Percentiles rank a stretch among this genome's conserved stretches.
Evolutionary conservation across 495 filamentous ascomycete genomes (phyloP).

Genomic region (Penicillium silybi): DNA sequence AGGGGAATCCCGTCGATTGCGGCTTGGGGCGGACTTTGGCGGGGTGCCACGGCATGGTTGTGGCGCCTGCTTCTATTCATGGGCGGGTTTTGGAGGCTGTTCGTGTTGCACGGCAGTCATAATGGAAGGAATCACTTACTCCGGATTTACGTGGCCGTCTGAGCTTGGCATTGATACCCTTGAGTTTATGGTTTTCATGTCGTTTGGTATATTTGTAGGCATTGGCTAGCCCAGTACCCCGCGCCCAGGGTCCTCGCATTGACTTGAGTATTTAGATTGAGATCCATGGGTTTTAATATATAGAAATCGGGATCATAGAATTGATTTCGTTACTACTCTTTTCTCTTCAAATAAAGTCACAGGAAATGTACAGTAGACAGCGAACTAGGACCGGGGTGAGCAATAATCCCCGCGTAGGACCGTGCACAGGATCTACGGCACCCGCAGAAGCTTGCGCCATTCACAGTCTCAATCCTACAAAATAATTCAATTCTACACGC

Average conservation of each 20-base stretch:
- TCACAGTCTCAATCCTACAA: neutral
- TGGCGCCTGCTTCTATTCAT: constrained; percentile 41
- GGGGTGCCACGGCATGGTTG: constrained; percentile 41
- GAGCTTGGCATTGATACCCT: neutral
- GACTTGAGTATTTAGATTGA: neutral
- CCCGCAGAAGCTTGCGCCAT: neutral
- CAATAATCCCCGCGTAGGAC: neutral
- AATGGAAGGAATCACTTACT: neutral
- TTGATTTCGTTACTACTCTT: neutral
- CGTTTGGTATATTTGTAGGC: neutral
- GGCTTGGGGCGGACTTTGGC: constrained; percentile 37
- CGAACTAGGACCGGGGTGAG: neutral
- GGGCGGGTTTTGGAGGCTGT: constrained; percentile 36
- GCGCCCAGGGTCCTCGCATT: neutral
- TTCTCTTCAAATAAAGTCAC: neutral
- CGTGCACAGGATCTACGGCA: neutral
- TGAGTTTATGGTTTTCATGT: neutral
- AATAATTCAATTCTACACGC: no score
- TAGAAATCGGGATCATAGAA: neutral
- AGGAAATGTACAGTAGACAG: neutral
- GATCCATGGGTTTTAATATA: neutral
- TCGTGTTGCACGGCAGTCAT: constrained; percentile 10
- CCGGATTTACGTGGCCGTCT: neutral
- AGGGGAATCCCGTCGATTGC: constrained; percentile 43
- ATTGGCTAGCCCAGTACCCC: constrained; percentile 4